Base-by-base conservation (phyloP, 1,139 yeast species). In the Lodderomyces orthopsilosis region DNA sequence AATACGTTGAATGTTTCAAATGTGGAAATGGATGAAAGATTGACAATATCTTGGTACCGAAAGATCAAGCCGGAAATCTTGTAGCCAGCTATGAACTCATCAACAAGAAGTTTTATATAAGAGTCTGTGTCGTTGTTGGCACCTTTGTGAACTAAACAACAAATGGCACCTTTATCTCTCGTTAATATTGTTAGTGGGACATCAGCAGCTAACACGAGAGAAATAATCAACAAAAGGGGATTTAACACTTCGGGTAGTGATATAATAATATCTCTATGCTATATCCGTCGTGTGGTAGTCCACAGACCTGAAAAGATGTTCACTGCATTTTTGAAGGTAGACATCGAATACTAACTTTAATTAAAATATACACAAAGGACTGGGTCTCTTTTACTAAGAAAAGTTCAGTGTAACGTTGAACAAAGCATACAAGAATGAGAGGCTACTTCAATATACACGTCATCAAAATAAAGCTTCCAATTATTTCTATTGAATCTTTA, bases 61-160 rank as follows among this genome's bases (percentile, higher is more conserved):
- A 65, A 57, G 12, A 66, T 55, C 32, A 61, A 50, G 0, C 52
- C 49, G 13, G 67, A 70, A 37, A 57, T 37, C 24, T 46, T 40
- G 18, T 27, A n/a, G 17, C 41, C 39, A 18, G 37, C 32, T 7
- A 33, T 22, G n/a, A 24, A 18, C 6, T 40, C 27, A n/a, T 37
- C 21, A 4, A 37, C 37, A 24, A 30, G 23, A 8, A 46, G 38
- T 30, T 40, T 39, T 22, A 46, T 33, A 30, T 35, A 40, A n/a
- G 43, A 41, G 34, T 43, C 45, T 30, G 19, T 12, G 4, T 35
- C 35, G 12, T 34, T n/a, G 14, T 40, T 36, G 14, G 32, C 23
- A 4, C 34, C 24, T 38, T 26, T 38, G 23, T 40, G 35, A 14
- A 49, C 40, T 6, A 42, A 43, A 10, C 42, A 36, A 37, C 51